Conservation (phyloP, 2,329 filamentous ascomycete genomes). For the Emmonsiellopsis sp. region DNA sequence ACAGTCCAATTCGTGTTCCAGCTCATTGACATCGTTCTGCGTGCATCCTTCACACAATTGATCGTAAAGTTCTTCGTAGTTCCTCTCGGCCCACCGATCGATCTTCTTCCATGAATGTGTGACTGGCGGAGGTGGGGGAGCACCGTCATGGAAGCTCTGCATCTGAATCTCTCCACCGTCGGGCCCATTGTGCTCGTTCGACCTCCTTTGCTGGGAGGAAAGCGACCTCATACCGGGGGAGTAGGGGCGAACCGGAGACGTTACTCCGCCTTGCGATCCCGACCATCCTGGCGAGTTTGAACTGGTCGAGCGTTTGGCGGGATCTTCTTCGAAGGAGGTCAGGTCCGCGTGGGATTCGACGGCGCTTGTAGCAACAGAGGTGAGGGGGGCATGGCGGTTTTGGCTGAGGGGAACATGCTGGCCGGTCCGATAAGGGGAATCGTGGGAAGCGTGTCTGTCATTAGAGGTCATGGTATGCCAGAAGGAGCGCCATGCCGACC, state of each 20-base stretch:
- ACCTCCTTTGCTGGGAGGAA: conserved; percentile 52
- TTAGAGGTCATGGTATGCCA: conserved; percentile 85
- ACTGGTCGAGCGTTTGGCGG: conserved; percentile 46
- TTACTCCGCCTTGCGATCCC: conserved; percentile 45
- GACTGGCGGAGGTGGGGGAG: conserved; percentile 81
- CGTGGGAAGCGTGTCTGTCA: conserved; percentile 78
- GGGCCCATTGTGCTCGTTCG: conserved; percentile 50
- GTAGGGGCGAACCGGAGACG: conserved; percentile 63
- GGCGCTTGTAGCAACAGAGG: conserved; percentile 75
- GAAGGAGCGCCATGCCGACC: conserved; percentile 72
- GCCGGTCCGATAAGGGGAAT: conserved; percentile 86
- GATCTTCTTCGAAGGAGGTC: conserved; percentile 68
- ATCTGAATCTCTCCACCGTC: conserved; percentile 86
- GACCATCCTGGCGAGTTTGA: conserved; percentile 47
- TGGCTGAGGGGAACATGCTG: conserved; percentile 82
- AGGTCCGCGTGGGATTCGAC: conserved; percentile 83
- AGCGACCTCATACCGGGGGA: conserved; percentile 83
- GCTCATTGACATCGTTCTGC: conserved; percentile 87
- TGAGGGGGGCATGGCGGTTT: conserved; percentile 71
- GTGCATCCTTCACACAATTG: conserved; percentile 90
- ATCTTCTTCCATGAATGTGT: conserved; percentile 89
- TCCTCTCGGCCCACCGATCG: conserved; percentile 85
- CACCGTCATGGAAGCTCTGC: conserved; percentile 88
- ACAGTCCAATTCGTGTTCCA: conserved; percentile 93
- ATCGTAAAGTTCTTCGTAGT: conserved; percentile 90